Evolutionary conservation across 2,329 filamentous ascomycete species (phyloP).

Genomic region (Teratosphaeria viscida): DNA sequence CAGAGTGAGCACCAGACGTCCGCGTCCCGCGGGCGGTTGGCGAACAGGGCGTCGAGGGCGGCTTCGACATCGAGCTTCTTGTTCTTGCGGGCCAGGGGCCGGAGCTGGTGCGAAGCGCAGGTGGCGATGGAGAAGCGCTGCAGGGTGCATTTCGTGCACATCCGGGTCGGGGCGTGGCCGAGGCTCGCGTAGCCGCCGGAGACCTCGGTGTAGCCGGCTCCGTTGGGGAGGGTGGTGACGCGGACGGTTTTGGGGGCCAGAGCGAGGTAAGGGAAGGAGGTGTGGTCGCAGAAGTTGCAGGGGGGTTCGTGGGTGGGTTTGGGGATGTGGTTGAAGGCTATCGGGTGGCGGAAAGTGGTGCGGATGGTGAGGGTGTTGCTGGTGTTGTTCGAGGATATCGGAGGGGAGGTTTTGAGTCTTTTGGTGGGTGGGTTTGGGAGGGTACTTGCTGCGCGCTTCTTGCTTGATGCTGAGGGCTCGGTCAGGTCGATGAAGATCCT

Average conservation of each 20-base stretch:
- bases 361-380: constrained; percentile 13
- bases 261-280: constrained; percentile 29
- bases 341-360: constrained; percentile 32
- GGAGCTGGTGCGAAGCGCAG: constrained; percentile 26
- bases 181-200: constrained; percentile 23
- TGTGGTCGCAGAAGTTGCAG: constrained; percentile 33
- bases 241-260: constrained; percentile 19
- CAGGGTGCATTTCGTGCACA: constrained; percentile 31
- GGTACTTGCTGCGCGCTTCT: background rate
- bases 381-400: background rate
- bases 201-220: constrained; percentile 24
- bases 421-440: background rate
- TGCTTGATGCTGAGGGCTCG: background rate
- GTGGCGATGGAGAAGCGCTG: constrained; percentile 25
- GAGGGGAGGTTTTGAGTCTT: background rate
- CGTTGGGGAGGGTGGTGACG: constrained; percentile 23
- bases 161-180: constrained; percentile 22
- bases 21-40: constrained; percentile 1
- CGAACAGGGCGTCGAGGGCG: constrained; percentile 17
- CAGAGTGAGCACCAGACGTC: constrained; percentile 34
- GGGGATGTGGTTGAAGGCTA: constrained; percentile 26
- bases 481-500: background rate
- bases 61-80: constrained; percentile 13
- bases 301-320: constrained; percentile 5
- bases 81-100: constrained; percentile 13